These are phyloP conservation scores for Huntiella savannae DNA, from an alignment of 2,329 filamentous ascomycete genomes.

Conservation along the genomic window DNA sequence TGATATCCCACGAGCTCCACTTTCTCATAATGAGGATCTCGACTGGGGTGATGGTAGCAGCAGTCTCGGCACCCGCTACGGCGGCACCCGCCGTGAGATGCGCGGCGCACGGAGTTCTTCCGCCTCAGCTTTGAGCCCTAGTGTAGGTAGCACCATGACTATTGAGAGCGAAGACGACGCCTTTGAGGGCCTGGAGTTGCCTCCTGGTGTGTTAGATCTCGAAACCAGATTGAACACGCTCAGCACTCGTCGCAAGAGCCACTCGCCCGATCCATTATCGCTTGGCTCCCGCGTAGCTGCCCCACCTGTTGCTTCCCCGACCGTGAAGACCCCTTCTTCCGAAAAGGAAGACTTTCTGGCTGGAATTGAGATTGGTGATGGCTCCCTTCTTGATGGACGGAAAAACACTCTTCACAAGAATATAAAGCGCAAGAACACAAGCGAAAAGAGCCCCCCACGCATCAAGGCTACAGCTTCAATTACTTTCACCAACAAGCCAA, in stretches of 20 bases:
- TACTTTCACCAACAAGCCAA: slow-evolving; percentile 73
- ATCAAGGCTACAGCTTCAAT: slow-evolving; percentile 63
- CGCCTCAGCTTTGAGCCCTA: slow-evolving; percentile 76
- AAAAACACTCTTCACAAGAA: slow-evolving; percentile 82
- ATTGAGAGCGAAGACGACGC: slow-evolving; percentile 87
- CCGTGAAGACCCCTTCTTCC: slow-evolving; percentile 17
- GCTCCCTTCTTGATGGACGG: slow-evolving; percentile 58
- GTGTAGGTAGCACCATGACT: slow-evolving; percentile 77
- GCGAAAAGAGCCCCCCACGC: slow-evolving; percentile 49
- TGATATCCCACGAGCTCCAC: slow-evolving; percentile 33
- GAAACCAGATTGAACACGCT: slow-evolving; percentile 42
- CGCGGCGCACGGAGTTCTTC: slow-evolving; percentile 70
- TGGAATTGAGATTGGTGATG: slow-evolving; percentile 71
- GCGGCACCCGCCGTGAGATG: slow-evolving; percentile 64
- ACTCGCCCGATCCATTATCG: slow-evolving; percentile 28
- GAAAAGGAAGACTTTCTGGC: slow-evolving; percentile 64
- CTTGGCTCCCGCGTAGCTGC: neutral
- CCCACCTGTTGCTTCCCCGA: slow-evolving; percentile 6
- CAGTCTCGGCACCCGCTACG: slow-evolving; percentile 77
- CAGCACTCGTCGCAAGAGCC: slow-evolving; percentile 44
- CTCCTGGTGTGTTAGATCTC: slow-evolving; percentile 67
- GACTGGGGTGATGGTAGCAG: slow-evolving; percentile 92
- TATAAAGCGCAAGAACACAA: slow-evolving; percentile 62
- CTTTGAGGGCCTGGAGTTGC: slow-evolving; percentile 73
- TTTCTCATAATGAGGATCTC: slow-evolving; percentile 54